These are phyloP conservation scores for Aureobasidium sp. DNA, from an alignment of 2,329 filamentous ascomycete genomes.

Conservation along the genomic window DNA sequence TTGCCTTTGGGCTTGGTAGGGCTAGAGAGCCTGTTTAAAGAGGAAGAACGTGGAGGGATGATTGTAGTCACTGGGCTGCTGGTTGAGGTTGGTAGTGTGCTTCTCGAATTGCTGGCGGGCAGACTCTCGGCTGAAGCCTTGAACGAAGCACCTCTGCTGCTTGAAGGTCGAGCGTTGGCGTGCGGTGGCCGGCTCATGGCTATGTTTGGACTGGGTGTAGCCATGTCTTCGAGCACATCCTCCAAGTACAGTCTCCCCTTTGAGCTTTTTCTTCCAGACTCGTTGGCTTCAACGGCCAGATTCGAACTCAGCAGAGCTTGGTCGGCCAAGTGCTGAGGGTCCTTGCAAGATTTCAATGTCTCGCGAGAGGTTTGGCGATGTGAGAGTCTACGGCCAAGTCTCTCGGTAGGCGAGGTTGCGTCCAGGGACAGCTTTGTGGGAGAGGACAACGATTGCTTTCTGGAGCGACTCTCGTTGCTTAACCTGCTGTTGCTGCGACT, in stretches of 20 bases:
- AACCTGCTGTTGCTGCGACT: constrained; percentile 38
- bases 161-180: neutral
- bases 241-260: constrained; percentile 26
- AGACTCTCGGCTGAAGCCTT: neutral
- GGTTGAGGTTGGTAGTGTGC: neutral
- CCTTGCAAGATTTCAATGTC: neutral
- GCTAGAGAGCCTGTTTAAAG: constrained; percentile 2
- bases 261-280: constrained; percentile 20
- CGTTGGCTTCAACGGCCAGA: neutral
- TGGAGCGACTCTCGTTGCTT: constrained; percentile 25
- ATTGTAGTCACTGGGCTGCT: neutral
- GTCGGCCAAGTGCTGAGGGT: constrained; percentile 1
- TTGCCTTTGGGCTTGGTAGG: neutral
- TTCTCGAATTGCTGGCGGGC: neutral
- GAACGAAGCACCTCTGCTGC: neutral
- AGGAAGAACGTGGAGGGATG: neutral
- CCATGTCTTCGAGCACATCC: constrained; percentile 18
- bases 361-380: neutral
- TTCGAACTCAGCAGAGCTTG: neutral
- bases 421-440: constrained; percentile 18
- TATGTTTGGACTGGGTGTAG: neutral
- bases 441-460: constrained; percentile 12
- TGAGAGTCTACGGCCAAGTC: neutral
- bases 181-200: neutral
- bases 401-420: neutral